phyloP scores from a whole-genome alignment of 352 stramenopile species.

The Phytophthora ohioensis region DNA sequence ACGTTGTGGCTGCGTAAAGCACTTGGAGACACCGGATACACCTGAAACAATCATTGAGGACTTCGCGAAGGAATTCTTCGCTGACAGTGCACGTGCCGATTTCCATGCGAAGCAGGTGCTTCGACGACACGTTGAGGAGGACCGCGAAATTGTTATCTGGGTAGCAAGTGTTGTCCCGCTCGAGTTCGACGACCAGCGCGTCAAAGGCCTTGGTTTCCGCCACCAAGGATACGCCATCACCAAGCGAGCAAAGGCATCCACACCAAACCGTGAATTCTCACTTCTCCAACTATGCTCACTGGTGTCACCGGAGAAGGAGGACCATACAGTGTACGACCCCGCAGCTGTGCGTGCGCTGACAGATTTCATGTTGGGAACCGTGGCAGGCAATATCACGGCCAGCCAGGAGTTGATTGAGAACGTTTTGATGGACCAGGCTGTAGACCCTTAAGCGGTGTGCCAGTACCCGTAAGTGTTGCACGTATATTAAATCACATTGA shows the following conservation, averaged over 20 bases:
- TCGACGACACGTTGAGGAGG: conserved; percentile 46
- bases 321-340: conserved; percentile 47
- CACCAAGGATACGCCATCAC: conserved; percentile 57
- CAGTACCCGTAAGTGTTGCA: neutral
- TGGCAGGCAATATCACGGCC: conserved; percentile 54
- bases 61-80: conserved; percentile 50
- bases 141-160: conserved; percentile 59
- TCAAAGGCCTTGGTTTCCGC: conserved; percentile 50
- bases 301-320: conserved; percentile 52
- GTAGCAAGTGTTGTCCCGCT: conserved; percentile 49
- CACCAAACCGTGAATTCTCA: conserved; percentile 43
- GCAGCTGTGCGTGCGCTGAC: conserved; percentile 57
- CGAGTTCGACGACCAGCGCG: conserved; percentile 50
- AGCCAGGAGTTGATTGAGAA: conserved; percentile 73
- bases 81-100: conserved; percentile 48
- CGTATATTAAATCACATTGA: conserved; percentile 13
- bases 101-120: conserved; percentile 52
- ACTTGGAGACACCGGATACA: conserved; percentile 44
- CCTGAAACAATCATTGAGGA: conserved; percentile 53
- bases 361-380: conserved; percentile 64
- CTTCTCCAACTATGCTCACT: conserved; percentile 53
- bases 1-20: conserved; percentile 34
- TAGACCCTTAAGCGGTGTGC: conserved; percentile 10
- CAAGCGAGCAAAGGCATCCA: conserved; percentile 47
- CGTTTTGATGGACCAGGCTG: conserved; percentile 47